Evolutionary conservation across 768 basidiomycete species (phyloP), one percentile per base, ranked within the genome.

Genomic region (Tylopilus sp.): DNA sequence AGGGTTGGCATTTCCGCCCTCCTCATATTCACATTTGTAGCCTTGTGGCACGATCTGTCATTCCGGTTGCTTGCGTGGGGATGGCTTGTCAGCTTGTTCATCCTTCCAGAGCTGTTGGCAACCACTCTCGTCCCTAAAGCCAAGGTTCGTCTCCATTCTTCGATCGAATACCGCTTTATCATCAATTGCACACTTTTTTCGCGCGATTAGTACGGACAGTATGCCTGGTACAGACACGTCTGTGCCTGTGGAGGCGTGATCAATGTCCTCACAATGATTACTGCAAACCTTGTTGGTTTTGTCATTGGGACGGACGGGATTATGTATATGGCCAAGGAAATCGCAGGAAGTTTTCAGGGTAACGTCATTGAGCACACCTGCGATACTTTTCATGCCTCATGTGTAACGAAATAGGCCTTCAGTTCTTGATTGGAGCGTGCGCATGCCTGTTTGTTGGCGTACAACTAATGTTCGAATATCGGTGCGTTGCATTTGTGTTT

Each of bases 401-500:
- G 36, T 12, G n/a, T 36, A 18, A 36, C 18, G 20, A 17, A 40
- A 41, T 50, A 91, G 91, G 90, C 6, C 51, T 87, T 36, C 68
- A 67, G 13, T 97, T 94, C 69, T 66, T 92, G 53, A 43, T 79
- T 1, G 64, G 77, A 5, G 82, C 84, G 0, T 78, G 79, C 44
- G 73, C 61, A 2, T 83, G 83, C 61, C 40, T 98, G 12, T 98
- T 95, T 62, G 77, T 91, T 20, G 91, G 79, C 3, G 83, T 81
- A 2, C 95, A 98, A 62, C 65, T 95, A 40, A 97, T 98, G 95
- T 92, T 98, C 53, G 95, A 98, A 63, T 98, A 98, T 69, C 75
- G 91, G 91, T 88, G 56, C 18, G 85, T 73, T 4, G 7, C 50
- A 22, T 20, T 47, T 35, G 35, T 26, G 3, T 20, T 31, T 49